Evolutionary conservation across 305 asterid species (phyloP).

Genomic region (Solanum hybrid): DNA sequence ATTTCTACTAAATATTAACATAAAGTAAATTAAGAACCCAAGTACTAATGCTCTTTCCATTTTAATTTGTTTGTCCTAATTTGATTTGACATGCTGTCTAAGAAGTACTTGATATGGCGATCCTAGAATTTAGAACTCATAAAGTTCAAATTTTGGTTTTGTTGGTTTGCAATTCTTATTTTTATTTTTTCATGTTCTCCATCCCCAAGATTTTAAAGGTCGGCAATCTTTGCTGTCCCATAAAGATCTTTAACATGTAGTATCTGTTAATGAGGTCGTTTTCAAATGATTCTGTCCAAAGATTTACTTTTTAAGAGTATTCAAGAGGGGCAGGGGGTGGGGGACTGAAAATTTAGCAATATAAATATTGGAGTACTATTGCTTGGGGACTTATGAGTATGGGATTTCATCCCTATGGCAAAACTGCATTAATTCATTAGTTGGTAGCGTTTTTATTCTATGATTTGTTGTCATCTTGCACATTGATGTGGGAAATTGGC

Average conservation of each 20-base stretch:
- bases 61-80: background rate
- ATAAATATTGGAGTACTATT: background rate
- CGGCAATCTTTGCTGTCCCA: background rate
- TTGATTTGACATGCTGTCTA: background rate
- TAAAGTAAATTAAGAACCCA: background rate
- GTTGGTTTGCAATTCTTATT: background rate
- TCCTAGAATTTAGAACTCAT: background rate
- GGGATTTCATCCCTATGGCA: background rate
- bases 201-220: background rate
- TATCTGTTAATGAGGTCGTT: background rate
- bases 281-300: background rate
- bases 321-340: background rate
- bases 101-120: accelerated
- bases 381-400: background rate
- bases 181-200: background rate
- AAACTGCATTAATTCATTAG: background rate
- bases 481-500: background rate
- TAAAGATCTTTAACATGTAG: background rate
- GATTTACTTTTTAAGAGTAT: background rate
- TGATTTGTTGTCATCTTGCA: background rate
- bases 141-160: background rate
- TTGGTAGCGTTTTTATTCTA: background rate
- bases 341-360: background rate
- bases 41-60: background rate
- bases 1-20: background rate